Evolutionary conservation across 768 basidiomycete genomes (phyloP), one percentile per base, ranked within the genome.

Genomic region (Obba rivulosa): DNA sequence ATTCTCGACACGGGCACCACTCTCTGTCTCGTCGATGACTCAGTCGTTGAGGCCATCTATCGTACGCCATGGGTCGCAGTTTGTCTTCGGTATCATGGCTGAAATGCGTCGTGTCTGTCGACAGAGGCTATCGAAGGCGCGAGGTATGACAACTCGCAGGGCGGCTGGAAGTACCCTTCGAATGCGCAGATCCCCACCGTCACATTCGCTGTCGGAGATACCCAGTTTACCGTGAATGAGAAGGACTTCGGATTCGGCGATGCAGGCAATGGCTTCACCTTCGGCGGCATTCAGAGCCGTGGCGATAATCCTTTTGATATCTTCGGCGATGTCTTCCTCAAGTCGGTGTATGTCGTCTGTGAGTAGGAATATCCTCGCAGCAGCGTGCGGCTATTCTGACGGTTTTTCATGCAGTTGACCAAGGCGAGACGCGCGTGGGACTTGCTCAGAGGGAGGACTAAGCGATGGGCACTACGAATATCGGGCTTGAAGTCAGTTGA

Each of bases 1-100:
- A 70, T 71, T 46, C 57, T 66, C 37, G 70, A 71, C 56, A 71
- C 68, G 20, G 68, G 68, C 35, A 69, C 66, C 44, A 62, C 62
- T 38, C 62, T 62, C 31, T 47, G 57, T 25, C 54, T 66, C 1
- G 54, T 72, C 41, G 55, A 62, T 45, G 69, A 70, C 54, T 58
- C 57, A 28, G 53, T 63, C 37, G 59, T 68, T 4, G 54, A 62
- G 28, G 44, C 49, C 37, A 64, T 70, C 59, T 72, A 70, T 51
- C 49, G 54, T 55, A 35, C 41, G 48, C 23, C 10, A 0, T 17
- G 8, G 4, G 22, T 18, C 34, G 14, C 16, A 16, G 8, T 24
- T 18, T 10, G 4, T 3, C n/a, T 11, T 18, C 4, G 9, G 1
- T 9, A 4, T n/a, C 4, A 14, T 34, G 34, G n/a, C n/a, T n/a